Evolutionary conservation across 2,329 filamentous ascomycete species (phyloP).

Genomic region (Teratosphaeria gauchensis): DNA sequence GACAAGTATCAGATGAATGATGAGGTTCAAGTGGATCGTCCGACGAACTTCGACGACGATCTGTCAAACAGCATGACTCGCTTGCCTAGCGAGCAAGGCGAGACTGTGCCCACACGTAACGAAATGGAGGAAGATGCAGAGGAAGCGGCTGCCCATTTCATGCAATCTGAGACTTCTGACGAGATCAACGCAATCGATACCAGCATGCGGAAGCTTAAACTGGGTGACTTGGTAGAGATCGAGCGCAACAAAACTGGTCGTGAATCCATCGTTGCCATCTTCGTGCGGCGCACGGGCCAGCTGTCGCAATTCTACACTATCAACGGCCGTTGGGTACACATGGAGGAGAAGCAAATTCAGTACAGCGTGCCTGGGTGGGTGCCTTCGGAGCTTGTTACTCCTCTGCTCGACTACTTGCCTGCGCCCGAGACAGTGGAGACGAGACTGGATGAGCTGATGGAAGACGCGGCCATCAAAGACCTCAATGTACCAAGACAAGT

Average conservation of each 20-base stretch:
- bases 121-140: constrained; percentile 18
- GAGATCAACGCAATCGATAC: constrained; percentile 24
- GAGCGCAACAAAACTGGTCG: constrained; percentile 21
- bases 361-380: constrained; percentile 43
- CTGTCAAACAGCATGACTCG: constrained; percentile 20
- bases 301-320: constrained; percentile 41
- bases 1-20: constrained; percentile 4
- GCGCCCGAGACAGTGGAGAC: constrained; percentile 26
- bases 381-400: constrained; percentile 34
- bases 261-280: constrained; percentile 41
- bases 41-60: not conserved
- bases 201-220: constrained; percentile 29
- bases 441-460: constrained; percentile 16
- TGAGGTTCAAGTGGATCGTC: not conserved
- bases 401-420: constrained; percentile 44
- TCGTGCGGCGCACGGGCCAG: constrained; percentile 26
- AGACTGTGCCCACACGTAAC: constrained; percentile 6
- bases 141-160: constrained; percentile 12
- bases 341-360: constrained; percentile 29
- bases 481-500: constrained; percentile 36
- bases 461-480: constrained; percentile 29
- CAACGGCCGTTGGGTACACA: constrained; percentile 40
- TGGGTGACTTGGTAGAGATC: constrained; percentile 43
- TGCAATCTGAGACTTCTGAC: constrained; percentile 13
- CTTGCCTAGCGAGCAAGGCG: constrained; percentile 18